Base-by-base conservation (phyloP, 2,329 filamentous ascomycete species). In the Mariannaea sp. region DNA sequence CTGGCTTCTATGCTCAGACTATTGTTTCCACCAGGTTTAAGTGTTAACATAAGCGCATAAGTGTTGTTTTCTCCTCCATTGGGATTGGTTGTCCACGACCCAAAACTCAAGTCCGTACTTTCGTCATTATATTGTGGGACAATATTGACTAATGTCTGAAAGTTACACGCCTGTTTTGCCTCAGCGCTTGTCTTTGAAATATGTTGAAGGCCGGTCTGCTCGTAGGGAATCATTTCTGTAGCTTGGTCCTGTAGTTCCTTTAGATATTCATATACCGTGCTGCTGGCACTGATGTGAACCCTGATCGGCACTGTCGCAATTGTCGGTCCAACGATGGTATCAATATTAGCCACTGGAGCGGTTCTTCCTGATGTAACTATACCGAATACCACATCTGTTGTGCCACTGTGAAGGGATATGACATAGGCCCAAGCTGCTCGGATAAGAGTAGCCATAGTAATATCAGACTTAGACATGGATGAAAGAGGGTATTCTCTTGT, bases 361-460 rank as follows among this genome's bases (percentile, higher is more conserved):
- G 60, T 58, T 13, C 76, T 69, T 6, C 77, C 76, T 1, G 74
- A 74, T 1, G 77, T 61, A 0, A 74, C 77, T 42, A 71, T 68
- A 1, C 76, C 77, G 45, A 77, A 77, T 5, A 74, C 63, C 9
- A 77, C 66, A 45, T 78, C 75, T 1, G 70, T 35, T 0, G 53
- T 56, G 1, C 55, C 79, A 2, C 74, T 64, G 56, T 85, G 5
- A 24, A 24, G 22, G n/a, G 2, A 69, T 43, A 13, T 65, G 2
- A 87, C 62, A 48, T 79, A 76, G 7, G 76, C 75, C 61, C 80
- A 75, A 0, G 82, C 81, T 22, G 78, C 75, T 0, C 56, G 53
- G 13, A 66, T 13, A 8, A 62, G 13, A 0, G 38, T 65, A 1
- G 64, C 33, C 7, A 43, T 44, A 0, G 60, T 62, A 2, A 58